phyloP scores from a whole-genome alignment of 768 basidiomycete genomes.

The Cytidiella melzeri region DNA sequence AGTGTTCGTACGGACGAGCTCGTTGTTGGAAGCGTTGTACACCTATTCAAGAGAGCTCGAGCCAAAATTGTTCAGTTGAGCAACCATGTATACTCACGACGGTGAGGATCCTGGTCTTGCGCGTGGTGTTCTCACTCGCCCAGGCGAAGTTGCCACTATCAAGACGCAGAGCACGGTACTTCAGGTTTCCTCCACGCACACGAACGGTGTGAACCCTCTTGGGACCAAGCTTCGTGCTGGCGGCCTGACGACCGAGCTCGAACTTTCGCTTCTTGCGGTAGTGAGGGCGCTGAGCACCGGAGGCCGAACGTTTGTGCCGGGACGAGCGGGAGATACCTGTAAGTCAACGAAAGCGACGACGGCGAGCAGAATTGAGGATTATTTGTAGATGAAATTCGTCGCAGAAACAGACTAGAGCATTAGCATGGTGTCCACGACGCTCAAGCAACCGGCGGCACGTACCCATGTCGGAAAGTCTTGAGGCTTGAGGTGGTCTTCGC shows the following conservation, averaged over 20 bases:
- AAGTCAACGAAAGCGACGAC: conserved; percentile 4
- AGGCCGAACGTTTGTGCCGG: conserved; percentile 93
- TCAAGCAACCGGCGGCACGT: conserved; percentile 33
- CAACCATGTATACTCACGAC: conserved; percentile 58
- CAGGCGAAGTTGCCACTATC: conserved; percentile 98
- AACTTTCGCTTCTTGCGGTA: conserved; percentile 99
- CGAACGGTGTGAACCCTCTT: conserved; percentile 96
- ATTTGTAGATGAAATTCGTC: background rate
- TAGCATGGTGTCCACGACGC: background rate
- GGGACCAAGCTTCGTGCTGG: conserved; percentile 92
- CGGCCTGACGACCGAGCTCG: conserved; percentile 97
- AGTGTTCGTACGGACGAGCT: conserved; percentile 99
- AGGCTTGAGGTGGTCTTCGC: conserved; percentile 46
- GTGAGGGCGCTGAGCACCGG: conserved; percentile 87
- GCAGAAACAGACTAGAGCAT: conserved; percentile 11
- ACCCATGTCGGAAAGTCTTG: conserved; percentile 79
- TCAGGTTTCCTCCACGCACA: conserved; percentile 91
- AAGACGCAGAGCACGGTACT: conserved; percentile 93
- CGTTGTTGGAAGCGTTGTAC: conserved; percentile 99
- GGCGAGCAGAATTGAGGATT: background rate
- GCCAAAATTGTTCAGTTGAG: background rate
- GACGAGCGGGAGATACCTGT: conserved; percentile 96
- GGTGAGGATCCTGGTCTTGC: conserved; percentile 93
- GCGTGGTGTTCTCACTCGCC: conserved; percentile 91
- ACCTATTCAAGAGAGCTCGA: conserved; percentile 45